Percentiles rank a stretch among this genome's conserved stretches.
Conservation (phyloP, 192 early-diverging fungal species). For the Gaertneriomyces sp. region DNA sequence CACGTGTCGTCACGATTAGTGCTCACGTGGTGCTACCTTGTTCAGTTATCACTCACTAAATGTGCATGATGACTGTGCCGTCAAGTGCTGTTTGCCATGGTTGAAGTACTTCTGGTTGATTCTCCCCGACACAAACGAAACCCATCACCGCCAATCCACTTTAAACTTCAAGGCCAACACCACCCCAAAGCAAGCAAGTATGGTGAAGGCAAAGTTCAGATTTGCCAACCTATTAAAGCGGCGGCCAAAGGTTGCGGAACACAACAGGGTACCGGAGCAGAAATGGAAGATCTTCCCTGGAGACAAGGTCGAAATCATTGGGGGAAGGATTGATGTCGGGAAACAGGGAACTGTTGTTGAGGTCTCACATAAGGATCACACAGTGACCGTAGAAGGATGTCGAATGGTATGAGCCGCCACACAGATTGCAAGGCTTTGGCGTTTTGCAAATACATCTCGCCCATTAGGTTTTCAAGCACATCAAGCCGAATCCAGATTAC, state of each 20-base stretch:
- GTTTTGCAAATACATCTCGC: neutral
- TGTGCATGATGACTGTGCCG: too few species aligned
- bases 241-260: conserved; percentile 25
- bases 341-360: conserved; percentile 60
- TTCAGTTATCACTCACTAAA: too few species aligned
- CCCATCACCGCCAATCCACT: too few species aligned
- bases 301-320: conserved; percentile 61
- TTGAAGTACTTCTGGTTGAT: too few species aligned
- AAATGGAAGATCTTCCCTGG: conserved; percentile 58
- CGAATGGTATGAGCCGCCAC: conserved; percentile 22
- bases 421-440: neutral
- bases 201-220: conserved; percentile 17
- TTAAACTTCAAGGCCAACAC: too few species aligned
- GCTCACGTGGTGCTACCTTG: too few species aligned
- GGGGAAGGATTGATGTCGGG: conserved; percentile 50
- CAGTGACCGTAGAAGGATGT: conserved; percentile 57
- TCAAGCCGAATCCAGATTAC: conserved; percentile 53
- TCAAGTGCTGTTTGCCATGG: too few species aligned
- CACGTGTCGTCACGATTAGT: too few species aligned
- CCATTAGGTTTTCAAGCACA: conserved; percentile 41
- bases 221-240: conserved; percentile 24
- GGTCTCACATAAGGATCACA: conserved; percentile 59
- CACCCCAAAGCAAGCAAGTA: neutral
- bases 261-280: conserved; percentile 44
- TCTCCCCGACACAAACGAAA: too few species aligned